Percentiles rank a stretch among this genome's conserved stretches.
Evolutionary conservation across 225 moss, liverwort and hornwort genomes (phyloP).

Genomic region (Asterella californica): DNA sequence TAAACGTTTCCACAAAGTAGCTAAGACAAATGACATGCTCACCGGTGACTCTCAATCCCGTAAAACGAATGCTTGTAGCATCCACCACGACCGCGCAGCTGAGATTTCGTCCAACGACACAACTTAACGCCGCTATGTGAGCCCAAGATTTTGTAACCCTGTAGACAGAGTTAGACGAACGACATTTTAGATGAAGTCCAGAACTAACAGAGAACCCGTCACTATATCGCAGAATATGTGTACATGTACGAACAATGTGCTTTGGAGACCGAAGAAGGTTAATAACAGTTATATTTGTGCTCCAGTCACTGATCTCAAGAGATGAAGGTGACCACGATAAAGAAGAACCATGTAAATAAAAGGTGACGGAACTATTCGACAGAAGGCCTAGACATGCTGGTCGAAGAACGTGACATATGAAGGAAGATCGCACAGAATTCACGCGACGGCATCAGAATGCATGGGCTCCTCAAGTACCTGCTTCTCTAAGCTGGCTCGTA

Average conservation of each 20-base stretch:
- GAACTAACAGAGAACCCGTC: background rate
- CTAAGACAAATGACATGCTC: slow-evolving; percentile 10
- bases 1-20: background rate
- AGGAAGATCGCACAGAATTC: background rate
- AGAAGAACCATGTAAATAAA: background rate
- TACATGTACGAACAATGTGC: no score
- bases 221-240: background rate
- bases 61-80: slow-evolving; percentile 99
- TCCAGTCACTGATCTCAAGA: no score
- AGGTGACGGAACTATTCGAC: background rate
- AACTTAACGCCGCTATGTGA: slow-evolving; percentile 98
- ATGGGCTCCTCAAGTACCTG: slow-evolving; percentile 45
- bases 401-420: background rate
- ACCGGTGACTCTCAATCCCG: slow-evolving; percentile 98
- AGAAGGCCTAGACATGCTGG: background rate
- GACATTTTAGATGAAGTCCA: background rate
- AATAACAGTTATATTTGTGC: no score
- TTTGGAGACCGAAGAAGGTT: no score
- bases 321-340: no score
- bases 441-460: background rate
- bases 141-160: slow-evolving; percentile 98
- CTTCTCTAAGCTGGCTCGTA: slow-evolving; percentile 84
- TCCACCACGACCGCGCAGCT: slow-evolving; percentile 94
- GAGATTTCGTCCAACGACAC: slow-evolving; percentile 98
- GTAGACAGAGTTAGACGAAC: background rate